A percentile compares a stretch with the other conserved stretches of the same genome.
These are phyloP conservation scores for Fusarium azukiicola DNA, from an alignment of 2,329 filamentous ascomycete species.

Conservation along the genomic window DNA sequence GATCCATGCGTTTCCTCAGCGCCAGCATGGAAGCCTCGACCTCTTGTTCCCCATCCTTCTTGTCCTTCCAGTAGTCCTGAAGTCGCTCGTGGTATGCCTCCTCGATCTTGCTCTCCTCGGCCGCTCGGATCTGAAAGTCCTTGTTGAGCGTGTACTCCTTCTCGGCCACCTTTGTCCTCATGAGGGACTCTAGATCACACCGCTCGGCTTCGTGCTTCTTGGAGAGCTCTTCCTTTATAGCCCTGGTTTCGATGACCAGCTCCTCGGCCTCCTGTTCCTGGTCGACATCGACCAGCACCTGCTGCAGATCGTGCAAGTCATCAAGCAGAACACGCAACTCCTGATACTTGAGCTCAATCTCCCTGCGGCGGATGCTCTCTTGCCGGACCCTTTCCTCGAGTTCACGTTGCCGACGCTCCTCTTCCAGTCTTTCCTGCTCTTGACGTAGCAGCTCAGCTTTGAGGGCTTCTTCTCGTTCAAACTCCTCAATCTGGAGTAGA, in stretches of 20 bases:
- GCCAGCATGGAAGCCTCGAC: slow-evolving; percentile 59
- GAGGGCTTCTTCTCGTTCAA: slow-evolving; percentile 69
- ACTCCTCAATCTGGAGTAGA: slow-evolving; percentile 70
- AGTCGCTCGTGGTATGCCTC: slow-evolving; percentile 67
- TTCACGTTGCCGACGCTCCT: slow-evolving; percentile 62
- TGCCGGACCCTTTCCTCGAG: slow-evolving; percentile 62
- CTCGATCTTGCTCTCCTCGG: slow-evolving; percentile 68
- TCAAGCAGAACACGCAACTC: slow-evolving; percentile 62
- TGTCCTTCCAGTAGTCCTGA: slow-evolving; percentile 62
- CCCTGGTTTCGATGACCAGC: slow-evolving; percentile 50
- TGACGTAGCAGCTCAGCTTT: slow-evolving; percentile 64
- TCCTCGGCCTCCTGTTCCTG: slow-evolving; percentile 62
- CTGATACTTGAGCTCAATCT: slow-evolving; percentile 64
- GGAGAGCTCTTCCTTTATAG: slow-evolving; percentile 55
- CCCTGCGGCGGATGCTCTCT: slow-evolving; percentile 65
- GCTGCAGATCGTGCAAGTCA: slow-evolving; percentile 68
- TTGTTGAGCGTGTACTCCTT: slow-evolving; percentile 60
- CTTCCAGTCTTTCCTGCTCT: slow-evolving; percentile 62
- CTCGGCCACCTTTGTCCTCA: slow-evolving; percentile 56
- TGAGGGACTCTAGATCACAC: slow-evolving; percentile 51
- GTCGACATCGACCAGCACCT: slow-evolving; percentile 59
- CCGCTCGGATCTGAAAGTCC: slow-evolving; percentile 67
- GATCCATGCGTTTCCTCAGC: slow-evolving; percentile 66
- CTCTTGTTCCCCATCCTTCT: slow-evolving; percentile 57
- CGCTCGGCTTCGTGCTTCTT: slow-evolving; percentile 60